Evolutionary conservation across 2,329 filamentous ascomycete species (phyloP).

Genomic region (Monosporascus sp.): DNA sequence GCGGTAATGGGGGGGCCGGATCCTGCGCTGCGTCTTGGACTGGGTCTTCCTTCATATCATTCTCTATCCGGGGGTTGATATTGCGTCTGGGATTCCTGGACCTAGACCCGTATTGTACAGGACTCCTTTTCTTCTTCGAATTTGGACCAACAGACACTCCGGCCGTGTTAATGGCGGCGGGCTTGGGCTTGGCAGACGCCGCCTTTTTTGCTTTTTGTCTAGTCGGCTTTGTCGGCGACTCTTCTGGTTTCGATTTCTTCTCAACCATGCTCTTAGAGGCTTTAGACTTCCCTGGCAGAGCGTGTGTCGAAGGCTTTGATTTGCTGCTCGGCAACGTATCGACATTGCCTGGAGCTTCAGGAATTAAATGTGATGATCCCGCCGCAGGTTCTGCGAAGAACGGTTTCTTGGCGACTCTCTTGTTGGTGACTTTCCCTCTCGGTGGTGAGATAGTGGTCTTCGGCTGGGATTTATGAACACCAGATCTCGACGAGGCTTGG

Average conservation of each 20-base stretch:
- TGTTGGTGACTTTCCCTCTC: not conserved
- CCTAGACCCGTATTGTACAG: slow-evolving; percentile 2
- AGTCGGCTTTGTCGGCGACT: not conserved
- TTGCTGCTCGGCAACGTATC: not conserved
- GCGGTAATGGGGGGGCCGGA: not conserved
- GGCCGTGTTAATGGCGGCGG: not conserved
- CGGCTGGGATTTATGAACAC: not conserved
- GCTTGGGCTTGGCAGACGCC: not conserved
- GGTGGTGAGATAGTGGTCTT: not conserved
- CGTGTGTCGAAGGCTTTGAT: not conserved
- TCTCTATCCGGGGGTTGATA: slow-evolving; percentile 1
- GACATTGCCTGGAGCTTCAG: not conserved
- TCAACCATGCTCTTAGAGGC: not conserved
- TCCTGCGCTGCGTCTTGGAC: not conserved
- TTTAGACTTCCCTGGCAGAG: not conserved
- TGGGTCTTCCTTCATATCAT: not conserved
- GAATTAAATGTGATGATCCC: not conserved
- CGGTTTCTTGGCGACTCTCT: not conserved
- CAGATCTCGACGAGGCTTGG: no score
- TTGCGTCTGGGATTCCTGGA: not conserved
- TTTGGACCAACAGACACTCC: slow-evolving; percentile 4
- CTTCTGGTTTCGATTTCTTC: not conserved
- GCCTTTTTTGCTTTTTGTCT: not conserved
- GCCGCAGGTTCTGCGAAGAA: not conserved
- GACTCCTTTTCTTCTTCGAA: slow-evolving; percentile 14